Base-by-base conservation (phyloP, 2,329 filamentous ascomycete species). In the Colletotrichum magnum region DNA sequence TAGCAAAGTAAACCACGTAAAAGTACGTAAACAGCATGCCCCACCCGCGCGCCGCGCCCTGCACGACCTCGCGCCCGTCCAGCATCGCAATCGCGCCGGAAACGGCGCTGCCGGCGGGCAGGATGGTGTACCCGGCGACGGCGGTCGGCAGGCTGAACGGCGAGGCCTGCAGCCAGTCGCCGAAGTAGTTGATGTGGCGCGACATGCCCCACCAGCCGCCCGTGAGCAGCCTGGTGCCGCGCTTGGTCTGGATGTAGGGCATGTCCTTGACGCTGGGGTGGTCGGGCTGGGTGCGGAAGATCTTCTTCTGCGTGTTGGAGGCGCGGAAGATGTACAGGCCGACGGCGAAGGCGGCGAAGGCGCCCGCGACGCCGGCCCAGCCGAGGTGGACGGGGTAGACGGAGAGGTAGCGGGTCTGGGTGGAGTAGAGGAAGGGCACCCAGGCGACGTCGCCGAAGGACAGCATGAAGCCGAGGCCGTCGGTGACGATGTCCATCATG, bases 21-120 rank as follows among this genome's bases (percentile, higher is more conserved):
- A 95, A 95, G 81, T 96, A 96, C 0, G 93, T 95, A 73, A 95
- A 88, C 39, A 93, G 81, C 81, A 93, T 93, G 50, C 91, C 93
- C 86, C 91, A 94, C 13, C 93, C 93, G 72, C 86, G 88, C 32
- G 91, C 89, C 28, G 90, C 88, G 24, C 89, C 91, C 50, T 88
- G 89, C 6, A 92, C 84, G 1, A 92, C 84, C 71, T 89, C 86
- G 6, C 85, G 85, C 7, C 86, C 84, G 58, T 87, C 85, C 6
- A 80, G 74, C 74, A 85, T 83, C 57, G 85, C 84, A 68, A 87
- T 80, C 2, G 86, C 57, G 2, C 65, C 71, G 51, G 79, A 74
- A 3, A 78, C 75, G 7, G 74, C 62, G 7, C 75, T 70, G 4
- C 75, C 77, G 15, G 73, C 72, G 3, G 81, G 82, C 2, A 83